phyloP scores from a whole-genome alignment of 2,329 filamentous ascomycete genomes.

The Fusarium setosum region DNA sequence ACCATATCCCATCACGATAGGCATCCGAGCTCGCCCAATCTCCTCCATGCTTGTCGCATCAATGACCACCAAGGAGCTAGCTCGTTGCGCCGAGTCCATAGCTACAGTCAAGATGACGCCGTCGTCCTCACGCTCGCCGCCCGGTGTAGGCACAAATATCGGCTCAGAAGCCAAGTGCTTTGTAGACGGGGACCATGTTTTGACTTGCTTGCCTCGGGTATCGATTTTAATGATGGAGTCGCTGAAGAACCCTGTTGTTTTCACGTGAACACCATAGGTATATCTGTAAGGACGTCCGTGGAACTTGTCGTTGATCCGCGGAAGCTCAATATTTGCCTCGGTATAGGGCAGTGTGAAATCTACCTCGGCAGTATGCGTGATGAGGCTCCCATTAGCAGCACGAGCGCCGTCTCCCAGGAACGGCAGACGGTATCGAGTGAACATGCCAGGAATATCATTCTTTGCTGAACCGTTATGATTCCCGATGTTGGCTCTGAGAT shows the following conservation, averaged over 20 bases:
- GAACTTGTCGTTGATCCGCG: slow-evolving; percentile 3
- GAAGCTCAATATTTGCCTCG: slow-evolving; percentile 12
- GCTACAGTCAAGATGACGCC: slow-evolving; percentile 8
- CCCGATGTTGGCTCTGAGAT: slow-evolving; percentile 17
- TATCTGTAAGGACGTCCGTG: slow-evolving; percentile 10
- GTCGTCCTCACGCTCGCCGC: slow-evolving; percentile 4
- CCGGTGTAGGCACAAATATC: slow-evolving; percentile 10
- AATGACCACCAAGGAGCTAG: slow-evolving; percentile 13
- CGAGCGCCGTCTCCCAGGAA: background rate
- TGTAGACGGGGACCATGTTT: slow-evolving; percentile 2
- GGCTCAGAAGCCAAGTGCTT: slow-evolving; percentile 14
- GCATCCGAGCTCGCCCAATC: slow-evolving; percentile 12
- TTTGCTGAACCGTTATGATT: background rate
- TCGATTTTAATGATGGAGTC: slow-evolving; percentile 27
- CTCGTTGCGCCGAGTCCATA: slow-evolving; percentile 4
- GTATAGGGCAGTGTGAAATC: slow-evolving; percentile 6
- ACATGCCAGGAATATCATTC: slow-evolving; percentile 1
- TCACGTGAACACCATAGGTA: slow-evolving; percentile 11
- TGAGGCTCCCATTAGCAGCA: background rate
- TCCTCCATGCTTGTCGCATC: slow-evolving; percentile 14
- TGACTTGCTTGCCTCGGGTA: slow-evolving; percentile 2
- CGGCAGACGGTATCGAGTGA: slow-evolving; percentile 19
- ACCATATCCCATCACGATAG: slow-evolving; percentile 11
- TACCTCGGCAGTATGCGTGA: slow-evolving; percentile 3
- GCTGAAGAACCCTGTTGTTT: slow-evolving; percentile 3